Percentiles rank a stretch among this genome's conserved stretches.
Conservation (phyloP, 129 eudicot species). For the Helichrysum umbraculigerum region DNA sequence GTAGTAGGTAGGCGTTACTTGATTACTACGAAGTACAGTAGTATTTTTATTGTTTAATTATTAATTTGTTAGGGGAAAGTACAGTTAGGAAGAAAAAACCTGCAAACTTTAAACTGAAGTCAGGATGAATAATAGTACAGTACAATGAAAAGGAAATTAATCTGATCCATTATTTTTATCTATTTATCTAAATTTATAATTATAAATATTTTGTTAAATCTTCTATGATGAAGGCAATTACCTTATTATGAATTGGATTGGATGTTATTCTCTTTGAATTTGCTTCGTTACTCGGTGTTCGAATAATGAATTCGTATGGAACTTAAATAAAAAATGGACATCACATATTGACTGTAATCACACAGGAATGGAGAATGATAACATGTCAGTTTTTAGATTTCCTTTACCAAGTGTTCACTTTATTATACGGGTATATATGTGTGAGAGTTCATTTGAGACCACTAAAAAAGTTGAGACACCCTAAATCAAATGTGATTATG, state of each 20-base stretch:
- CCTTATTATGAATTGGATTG: not conserved
- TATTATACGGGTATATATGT: too few species aligned
- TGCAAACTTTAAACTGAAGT: conserved; percentile 3
- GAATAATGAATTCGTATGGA: too few species aligned
- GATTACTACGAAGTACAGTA: not conserved
- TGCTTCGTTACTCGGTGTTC: not conserved
- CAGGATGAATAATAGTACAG: not conserved
- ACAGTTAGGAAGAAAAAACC: too few species aligned
- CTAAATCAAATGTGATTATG: too few species aligned
- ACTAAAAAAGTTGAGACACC: too few species aligned
- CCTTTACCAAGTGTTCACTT: too few species aligned
- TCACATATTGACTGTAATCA: too few species aligned
- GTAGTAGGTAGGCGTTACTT: not conserved
- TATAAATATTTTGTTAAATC: too few species aligned
- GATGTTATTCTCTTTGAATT: not conserved
- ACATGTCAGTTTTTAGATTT: not conserved
- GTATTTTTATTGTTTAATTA: not conserved
- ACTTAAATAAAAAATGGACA: too few species aligned
- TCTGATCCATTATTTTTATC: not conserved
- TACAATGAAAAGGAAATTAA: not conserved
- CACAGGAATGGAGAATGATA: not conserved
- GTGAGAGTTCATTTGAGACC: too few species aligned
- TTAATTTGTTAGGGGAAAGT: too few species aligned
- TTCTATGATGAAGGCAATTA: not conserved
- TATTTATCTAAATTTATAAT: too few species aligned